Evolutionary conservation across 2,329 filamentous ascomycete genomes (phyloP).

Genomic region (Pezicula neosporulosa): DNA sequence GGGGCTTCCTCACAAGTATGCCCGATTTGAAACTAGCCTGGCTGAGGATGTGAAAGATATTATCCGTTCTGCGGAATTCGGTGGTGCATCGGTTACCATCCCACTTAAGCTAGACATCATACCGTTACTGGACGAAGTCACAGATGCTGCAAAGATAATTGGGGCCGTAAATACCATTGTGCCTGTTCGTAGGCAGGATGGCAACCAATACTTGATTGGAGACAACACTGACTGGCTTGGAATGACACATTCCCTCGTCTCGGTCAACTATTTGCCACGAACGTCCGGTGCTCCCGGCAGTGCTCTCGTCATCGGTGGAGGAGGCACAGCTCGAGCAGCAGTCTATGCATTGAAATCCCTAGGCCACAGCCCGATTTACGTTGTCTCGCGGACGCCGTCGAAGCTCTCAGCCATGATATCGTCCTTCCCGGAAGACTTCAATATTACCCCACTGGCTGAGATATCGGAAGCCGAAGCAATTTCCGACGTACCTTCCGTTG

Average conservation of each 20-base stretch:
- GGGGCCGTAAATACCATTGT: conserved; percentile 95
- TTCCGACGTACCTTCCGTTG: conserved; percentile 58
- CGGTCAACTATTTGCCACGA: conserved; percentile 21
- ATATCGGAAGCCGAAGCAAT: conserved; percentile 47
- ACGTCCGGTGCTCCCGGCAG: conserved; percentile 36
- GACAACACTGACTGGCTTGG: conserved; percentile 97
- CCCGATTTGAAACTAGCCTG: conserved; percentile 68
- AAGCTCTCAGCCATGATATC: conserved; percentile 66
- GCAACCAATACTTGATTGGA: conserved; percentile 58
- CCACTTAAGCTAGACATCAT: conserved; percentile 91
- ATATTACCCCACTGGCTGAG: conserved; percentile 60
- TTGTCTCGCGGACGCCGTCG: conserved; percentile 71
- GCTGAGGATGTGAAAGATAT: conserved; percentile 57
- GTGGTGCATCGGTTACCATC: conserved; percentile 93
- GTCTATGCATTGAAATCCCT: conserved; percentile 84
- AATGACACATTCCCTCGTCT: conserved; percentile 72
- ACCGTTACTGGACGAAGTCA: conserved; percentile 73
- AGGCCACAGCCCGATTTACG: conserved; percentile 80
- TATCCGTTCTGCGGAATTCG: conserved; percentile 72
- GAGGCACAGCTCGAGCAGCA: conserved; percentile 87
- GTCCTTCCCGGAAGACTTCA: conserved; percentile 71
- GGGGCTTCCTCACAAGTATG: conserved; percentile 84
- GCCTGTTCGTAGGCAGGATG: conserved; percentile 42
- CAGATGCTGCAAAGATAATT: conserved; percentile 74
- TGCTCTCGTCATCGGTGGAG: conserved; percentile 83